Base-by-base conservation (phyloP, 1,139 yeast species). In the Kazachstania sp. region DNA sequence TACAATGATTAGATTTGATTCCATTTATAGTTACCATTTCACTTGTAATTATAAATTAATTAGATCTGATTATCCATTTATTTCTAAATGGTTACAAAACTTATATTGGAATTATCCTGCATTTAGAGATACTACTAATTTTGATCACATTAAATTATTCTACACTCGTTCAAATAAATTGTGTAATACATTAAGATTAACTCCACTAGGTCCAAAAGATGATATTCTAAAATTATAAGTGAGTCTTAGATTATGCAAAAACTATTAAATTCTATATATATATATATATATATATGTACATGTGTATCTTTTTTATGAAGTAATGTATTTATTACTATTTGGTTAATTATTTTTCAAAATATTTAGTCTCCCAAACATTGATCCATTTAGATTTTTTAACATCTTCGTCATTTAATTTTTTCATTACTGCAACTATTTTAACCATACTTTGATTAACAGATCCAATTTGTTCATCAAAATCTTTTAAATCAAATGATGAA, bases 1-100 rank as follows among this genome's bases (percentile, higher is more conserved):
- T 32, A 82, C 96, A 11, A 81, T 87, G 51, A 71, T 86, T 41
- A 77, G 96, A 56, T 87, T 87, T 59, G 96, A 87, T 64, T 82
- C 90, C 1, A 92, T 85, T 30, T 87, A 87, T 63, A 87, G 81
- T 47, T 94, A 86, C 66, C 95, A 87, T 66, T 88, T 88, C 76
- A 88, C 88, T 70, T 85, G 95, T 67, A 88, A 88, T 65, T 67
- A 85, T 53, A 79, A 79, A 48, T 83, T 78, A 75, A 83, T 88
- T 60, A 78, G 95, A 60, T 71, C 71, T 54, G 83, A 85, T 57
- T 88, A 78, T 64, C 95, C 95, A 16, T 67, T 73, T 56, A 67
- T 87, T 45, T 83, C 86, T 69, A 71, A 77, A 50, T 88, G 95
- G 94, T 65, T 87, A 55, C 72, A 83, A 56, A 77, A 82, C 54